Conservation (phyloP, 2,329 filamentous ascomycete species). For the Neonectria neomacrospora region DNA sequence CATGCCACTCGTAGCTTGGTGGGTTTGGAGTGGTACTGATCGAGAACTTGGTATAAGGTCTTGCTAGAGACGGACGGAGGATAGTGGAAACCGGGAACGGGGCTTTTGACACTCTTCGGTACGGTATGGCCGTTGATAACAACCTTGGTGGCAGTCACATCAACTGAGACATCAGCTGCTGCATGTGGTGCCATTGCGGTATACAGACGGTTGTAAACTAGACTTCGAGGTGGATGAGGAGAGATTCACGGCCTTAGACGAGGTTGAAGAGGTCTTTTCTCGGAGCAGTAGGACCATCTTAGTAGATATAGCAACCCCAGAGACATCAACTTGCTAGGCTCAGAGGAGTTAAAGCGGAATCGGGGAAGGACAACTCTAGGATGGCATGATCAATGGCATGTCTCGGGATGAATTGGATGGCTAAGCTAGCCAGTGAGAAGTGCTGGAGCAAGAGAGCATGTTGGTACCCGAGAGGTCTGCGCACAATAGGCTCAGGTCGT, state of each 20-base stretch:
- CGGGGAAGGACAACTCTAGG: neutral
- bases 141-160: conserved; percentile 16
- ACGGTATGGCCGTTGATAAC: conserved; percentile 15
- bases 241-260: neutral
- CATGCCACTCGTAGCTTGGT: conserved; percentile 48
- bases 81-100: conserved; percentile 40
- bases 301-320: conserved; percentile 21
- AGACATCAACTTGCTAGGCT: neutral
- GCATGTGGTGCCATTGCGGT: conserved; percentile 30
- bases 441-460: conserved; percentile 33
- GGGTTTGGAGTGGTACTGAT: conserved; percentile 51
- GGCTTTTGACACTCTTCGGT: conserved; percentile 17
- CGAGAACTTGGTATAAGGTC: conserved; percentile 44
- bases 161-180: conserved; percentile 11
- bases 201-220: neutral
- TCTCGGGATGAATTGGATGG: conserved; percentile 9
- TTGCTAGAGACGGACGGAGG: conserved; percentile 37
- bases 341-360: neutral
- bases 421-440: neutral
- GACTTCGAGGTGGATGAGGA: neutral
- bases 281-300: neutral
- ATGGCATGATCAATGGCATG: conserved; percentile 25
- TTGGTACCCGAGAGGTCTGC: conserved; percentile 30
- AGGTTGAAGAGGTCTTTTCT: neutral
- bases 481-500: neutral